Evolutionary conservation across 805 yeast species (phyloP), one percentile per base, ranked within the genome.

Genomic region (Metschnikowia chrysomelidarum): DNA sequence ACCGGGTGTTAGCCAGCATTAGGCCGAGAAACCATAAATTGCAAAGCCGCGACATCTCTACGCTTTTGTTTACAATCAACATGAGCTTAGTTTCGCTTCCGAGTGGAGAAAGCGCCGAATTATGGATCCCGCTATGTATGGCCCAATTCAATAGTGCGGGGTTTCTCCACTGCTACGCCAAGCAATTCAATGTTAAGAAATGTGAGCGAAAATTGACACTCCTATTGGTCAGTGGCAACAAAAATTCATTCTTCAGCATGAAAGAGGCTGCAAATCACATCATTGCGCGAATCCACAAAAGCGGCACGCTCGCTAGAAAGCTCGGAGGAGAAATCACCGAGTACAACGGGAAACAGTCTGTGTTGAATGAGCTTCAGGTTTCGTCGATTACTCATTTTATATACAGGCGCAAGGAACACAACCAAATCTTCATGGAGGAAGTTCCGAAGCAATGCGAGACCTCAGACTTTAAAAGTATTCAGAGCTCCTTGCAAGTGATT

Each of bases 51-150:
- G 98, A 91, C 57, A 62, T 93, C 12, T 85, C 83, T 32, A 64
- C 86, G 6, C 59, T 93, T 17, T 78, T 87, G 41, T 75, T 83
- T 12, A 75, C 87, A 61, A 75, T 91, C 2, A 76, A 76, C 49
- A 36, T 42, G 25, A 36, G 24, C 24, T 30, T 27, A 19, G 76
- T 78, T 0, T 69, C 76, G 43, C 64, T 64, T 17, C 54, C 50
- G 7, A 20, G 19, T 2, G 38, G 35, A 49, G 43, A 73, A 46
- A 53, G 68, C 38, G 84, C 84, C 47, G 96, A 89, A 52, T 76
- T 87, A 39, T 93, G 98, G 98, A 75, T 86, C 9, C 98, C 98
- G 0, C 69, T 91, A 0, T 91, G 98, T 58, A 69, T 91, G 56
- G 96, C 98, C 0, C 78, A 84, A 47, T 91, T 91, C 65, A 91